A percentile compares a stretch with the other conserved stretches of the same genome.
Evolutionary conservation across 805 yeast species (phyloP).

Genomic region (Babjeviella inositovora): DNA sequence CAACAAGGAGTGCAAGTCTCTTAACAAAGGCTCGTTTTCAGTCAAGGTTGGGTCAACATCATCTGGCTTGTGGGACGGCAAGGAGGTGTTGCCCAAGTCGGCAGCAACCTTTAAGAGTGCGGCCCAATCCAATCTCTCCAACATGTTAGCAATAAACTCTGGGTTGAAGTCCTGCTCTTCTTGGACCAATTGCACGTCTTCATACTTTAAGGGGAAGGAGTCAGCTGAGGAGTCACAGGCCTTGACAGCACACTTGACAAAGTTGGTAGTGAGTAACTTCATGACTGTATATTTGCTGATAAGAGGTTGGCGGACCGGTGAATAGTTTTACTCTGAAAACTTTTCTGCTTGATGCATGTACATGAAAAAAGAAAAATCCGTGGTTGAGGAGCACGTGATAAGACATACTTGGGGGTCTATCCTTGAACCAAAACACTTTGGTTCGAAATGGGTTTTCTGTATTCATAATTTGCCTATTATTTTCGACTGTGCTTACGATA

Average conservation of each 20-base stretch:
- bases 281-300: constrained; percentile 16
- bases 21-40: constrained; percentile 29
- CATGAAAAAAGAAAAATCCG: too few relatives aligned
- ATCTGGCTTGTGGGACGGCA: constrained; percentile 50
- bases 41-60: constrained; percentile 30
- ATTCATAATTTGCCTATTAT: too few relatives aligned
- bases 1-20: constrained; percentile 62
- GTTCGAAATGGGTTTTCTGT: too few relatives aligned
- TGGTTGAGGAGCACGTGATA: too few relatives aligned
- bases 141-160: constrained; percentile 58
- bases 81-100: constrained; percentile 50
- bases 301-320: too few relatives aligned
- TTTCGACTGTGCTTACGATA: too few relatives aligned
- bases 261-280: constrained; percentile 94
- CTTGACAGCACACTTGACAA: constrained; percentile 85
- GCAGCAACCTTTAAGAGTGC: constrained; percentile 67
- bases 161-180: constrained; percentile 75
- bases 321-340: too few relatives aligned
- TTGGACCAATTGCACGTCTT: constrained; percentile 52
- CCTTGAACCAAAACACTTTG: too few relatives aligned
- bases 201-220: constrained; percentile 69
- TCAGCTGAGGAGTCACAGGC: constrained; percentile 58
- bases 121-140: constrained; percentile 78
- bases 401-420: too few relatives aligned
- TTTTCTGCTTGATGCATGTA: too few relatives aligned